Evolutionary conservation across 2,329 filamentous ascomycete genomes (phyloP), one percentile per base, ranked within the genome.

Genomic region (Hymenoscyphus occultus): DNA sequence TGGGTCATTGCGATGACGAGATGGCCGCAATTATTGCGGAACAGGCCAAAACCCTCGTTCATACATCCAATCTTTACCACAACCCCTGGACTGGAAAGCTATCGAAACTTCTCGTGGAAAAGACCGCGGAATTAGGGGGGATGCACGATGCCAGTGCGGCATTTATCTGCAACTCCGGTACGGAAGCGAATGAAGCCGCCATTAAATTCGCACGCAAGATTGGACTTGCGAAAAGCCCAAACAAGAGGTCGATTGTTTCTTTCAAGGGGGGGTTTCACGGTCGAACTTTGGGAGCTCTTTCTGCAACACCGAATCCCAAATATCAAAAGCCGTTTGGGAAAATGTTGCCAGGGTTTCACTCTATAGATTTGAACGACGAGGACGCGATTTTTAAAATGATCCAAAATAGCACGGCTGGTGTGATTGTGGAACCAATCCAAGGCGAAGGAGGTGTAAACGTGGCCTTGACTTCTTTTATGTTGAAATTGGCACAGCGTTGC

Each of bases 241-340:
- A 59, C 79, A 78, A 22, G 97, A 98, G 80, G 78, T 86, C 72
- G 93, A 97, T 99, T 59, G 91, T 98, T 61, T 96, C 92, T 16
- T 99, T 98, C 82, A 81, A 91, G 72, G 89, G 90, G 72, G 93
- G 92, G 48, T 99, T 99, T 83, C 95, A 99, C 78, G 95, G 95
- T 72, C 90, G 95, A 65, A 98, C 95, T 16, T 96, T 98, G 92
- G 95, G 95, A 61, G 88, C 90, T 65, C 81, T 99, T 56, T 96
- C 92, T n/a, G 95, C 95, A 12, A 99, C 95, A 5, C 95, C 93
- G 59, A 99, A 98, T 80, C 92, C 93, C 19, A 99, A 99, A 78
- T 99, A 99, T 79, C 95, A 99, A 80, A 86, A 89, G 71, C 95
- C 95, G 0, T 99, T 99, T 76, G 83, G 91, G 14, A 95, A 95